Evolutionary conservation across 129 eudicot species (phyloP).

Genomic region (Pulicaria dysenterica): DNA sequence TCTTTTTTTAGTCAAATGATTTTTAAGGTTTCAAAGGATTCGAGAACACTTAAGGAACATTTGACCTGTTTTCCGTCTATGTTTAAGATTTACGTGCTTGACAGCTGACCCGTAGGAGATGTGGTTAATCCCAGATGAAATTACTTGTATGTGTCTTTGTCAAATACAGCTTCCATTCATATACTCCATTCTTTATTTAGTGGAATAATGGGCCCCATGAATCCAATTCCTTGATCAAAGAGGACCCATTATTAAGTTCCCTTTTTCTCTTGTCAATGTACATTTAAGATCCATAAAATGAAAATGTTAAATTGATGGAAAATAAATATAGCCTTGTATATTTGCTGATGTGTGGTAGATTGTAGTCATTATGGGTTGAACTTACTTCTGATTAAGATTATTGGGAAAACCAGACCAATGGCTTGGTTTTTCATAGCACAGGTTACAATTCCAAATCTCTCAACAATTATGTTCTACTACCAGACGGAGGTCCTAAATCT

Average conservation of each 20-base stretch:
- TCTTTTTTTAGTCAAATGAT: not conserved
- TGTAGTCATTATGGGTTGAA: not conserved
- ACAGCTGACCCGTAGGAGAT: not conserved
- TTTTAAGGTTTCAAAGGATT: not conserved
- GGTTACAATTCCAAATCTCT: constrained; percentile 80
- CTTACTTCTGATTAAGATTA: constrained; percentile 24
- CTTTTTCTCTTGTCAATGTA: not conserved
- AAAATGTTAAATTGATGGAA: too few relatives aligned
- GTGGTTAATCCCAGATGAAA: not conserved
- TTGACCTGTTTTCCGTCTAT: not conserved
- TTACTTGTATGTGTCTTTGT: not conserved
- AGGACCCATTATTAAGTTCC: too few relatives aligned
- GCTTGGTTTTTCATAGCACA: constrained; percentile 90
- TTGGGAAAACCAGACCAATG: constrained; percentile 76
- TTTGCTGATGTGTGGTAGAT: not conserved
- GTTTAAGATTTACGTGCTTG: not conserved
- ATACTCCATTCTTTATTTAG: not conserved
- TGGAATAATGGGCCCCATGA: not conserved
- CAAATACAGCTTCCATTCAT: not conserved
- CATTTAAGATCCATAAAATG: not conserved
- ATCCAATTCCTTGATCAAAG: constrained; percentile 6
- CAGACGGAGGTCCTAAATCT: constrained; percentile 71
- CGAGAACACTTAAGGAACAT: not conserved
- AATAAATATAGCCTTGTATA: too few relatives aligned
- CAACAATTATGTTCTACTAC: constrained; percentile 86